Conservation (phyloP, 768 basidiomycete species). For the Rhizopogon rudus region DNA sequence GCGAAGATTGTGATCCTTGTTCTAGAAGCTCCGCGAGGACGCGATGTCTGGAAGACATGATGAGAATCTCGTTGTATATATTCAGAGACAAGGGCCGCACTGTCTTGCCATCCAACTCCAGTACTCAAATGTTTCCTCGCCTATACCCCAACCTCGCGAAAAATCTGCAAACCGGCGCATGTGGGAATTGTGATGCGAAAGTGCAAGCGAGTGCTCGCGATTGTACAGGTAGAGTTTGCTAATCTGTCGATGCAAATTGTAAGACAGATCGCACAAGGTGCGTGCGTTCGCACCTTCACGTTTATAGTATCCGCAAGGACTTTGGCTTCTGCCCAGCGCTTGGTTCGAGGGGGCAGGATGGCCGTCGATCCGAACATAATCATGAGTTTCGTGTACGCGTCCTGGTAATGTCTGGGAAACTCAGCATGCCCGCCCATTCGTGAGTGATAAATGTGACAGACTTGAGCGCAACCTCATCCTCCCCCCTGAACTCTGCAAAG, state of each 20-base stretch:
- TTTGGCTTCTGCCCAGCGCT: conserved; percentile 98
- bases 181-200: conserved; percentile 83
- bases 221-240: conserved; percentile 90
- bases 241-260: conserved; percentile 44
- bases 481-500: conserved; percentile 92
- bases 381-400: conserved; percentile 78
- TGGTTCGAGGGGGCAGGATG: conserved; percentile 86
- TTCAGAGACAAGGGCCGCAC: conserved; percentile 37
- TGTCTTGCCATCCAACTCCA: conserved; percentile 97
- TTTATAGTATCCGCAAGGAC: conserved; percentile 93
- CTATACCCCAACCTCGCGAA: conserved; percentile 90
- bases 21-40: conserved; percentile 89
- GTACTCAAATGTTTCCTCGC: conserved; percentile 93
- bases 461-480: conserved; percentile 91
- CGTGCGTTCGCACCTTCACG: conserved; percentile 59
- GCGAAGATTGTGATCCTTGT: conserved; percentile 61
- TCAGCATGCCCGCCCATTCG: conserved; percentile 8
- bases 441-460: conserved; percentile 32
- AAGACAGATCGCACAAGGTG: not conserved
- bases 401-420: conserved; percentile 78
- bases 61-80: not conserved
- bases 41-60: conserved; percentile 55
- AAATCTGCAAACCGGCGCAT: conserved; percentile 83
- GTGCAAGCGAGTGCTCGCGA: conserved; percentile 74
- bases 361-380: conserved; percentile 89